These are phyloP conservation scores for Brassica rapa DNA, from an alignment of 345 rosid species.

Conservation along the genomic window DNA sequence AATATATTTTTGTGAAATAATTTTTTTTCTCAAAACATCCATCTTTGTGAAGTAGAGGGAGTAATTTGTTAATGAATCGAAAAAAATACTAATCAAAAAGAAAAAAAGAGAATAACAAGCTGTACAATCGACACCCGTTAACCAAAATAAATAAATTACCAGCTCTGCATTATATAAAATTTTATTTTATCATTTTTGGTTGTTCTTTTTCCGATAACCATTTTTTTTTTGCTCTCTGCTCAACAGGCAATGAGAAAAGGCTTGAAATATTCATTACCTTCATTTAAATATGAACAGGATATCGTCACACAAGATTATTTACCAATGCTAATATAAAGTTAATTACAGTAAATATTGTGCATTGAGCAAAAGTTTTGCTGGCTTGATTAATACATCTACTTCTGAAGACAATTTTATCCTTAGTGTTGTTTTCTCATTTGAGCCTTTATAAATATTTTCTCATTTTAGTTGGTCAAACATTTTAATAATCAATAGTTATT, in stretches of 20 bases:
- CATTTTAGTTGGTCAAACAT: not conserved
- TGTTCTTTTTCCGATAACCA: not conserved
- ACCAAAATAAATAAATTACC: not conserved
- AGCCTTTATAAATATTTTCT: not conserved
- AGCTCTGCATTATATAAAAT: constrained; percentile 2
- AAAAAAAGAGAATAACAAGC: constrained; percentile 15
- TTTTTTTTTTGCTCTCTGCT: not conserved
- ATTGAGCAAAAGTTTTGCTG: constrained; percentile 34
- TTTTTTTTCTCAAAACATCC: too few relatives aligned
- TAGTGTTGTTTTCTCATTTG: constrained; percentile 14
- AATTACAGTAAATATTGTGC: not conserved
- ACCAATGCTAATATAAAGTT: not conserved
- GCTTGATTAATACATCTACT: constrained; percentile 36
- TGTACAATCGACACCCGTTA: constrained; percentile 12
- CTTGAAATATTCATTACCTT: not conserved
- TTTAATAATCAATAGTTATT: constrained; percentile 13
- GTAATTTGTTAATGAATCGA: too few relatives aligned
- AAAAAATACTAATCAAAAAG: too few relatives aligned
- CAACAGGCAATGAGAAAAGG: constrained; percentile 9
- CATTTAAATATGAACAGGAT: not conserved
- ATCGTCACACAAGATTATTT: constrained; percentile 14
- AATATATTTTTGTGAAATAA: too few relatives aligned
- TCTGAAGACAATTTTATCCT: constrained; percentile 2
- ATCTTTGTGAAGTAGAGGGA: too few relatives aligned
- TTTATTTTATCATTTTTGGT: not conserved